Conservation (phyloP, 176 grass and related monocot species). For the Phyllostachys edulis region DNA sequence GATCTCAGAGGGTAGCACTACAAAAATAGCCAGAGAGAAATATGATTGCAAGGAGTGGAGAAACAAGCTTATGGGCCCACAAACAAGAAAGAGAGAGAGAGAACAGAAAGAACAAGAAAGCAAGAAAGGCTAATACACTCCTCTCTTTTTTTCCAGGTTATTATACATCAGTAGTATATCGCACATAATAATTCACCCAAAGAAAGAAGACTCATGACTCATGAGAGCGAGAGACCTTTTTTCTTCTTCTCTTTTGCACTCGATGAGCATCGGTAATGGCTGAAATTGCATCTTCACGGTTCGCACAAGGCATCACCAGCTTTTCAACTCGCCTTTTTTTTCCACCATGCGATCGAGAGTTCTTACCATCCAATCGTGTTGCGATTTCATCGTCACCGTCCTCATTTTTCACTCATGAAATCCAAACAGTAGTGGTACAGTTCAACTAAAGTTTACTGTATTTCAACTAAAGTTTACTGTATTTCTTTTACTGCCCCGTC, state of each 20-base stretch:
- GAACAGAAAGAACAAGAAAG: background rate
- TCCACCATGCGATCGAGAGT: background rate
- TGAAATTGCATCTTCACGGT: background rate
- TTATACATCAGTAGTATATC: background rate
- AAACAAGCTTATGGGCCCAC: constrained; percentile 1
- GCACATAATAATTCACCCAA: background rate
- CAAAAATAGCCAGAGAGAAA: background rate
- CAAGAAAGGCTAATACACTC: constrained; percentile 24
- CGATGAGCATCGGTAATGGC: background rate
- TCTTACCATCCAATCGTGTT: background rate
- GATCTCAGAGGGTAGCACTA: background rate
- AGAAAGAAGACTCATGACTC: background rate
- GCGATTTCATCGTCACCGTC: background rate
- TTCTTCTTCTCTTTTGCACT: background rate
- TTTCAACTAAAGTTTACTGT: background rate
- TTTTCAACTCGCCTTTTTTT: background rate
- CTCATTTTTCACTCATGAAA: background rate
- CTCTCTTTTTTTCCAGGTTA: background rate
- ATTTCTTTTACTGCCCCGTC: background rate
- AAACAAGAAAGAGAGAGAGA: background rate
- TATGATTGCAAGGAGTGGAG: background rate
- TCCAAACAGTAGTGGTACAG: background rate
- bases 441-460: background rate
- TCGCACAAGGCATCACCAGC: background rate
- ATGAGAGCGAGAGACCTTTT: background rate